A percentile compares a stretch with the other conserved stretches of the same genome.
Evolutionary conservation across 768 basidiomycete species (phyloP).

Genomic region (Pleurotus salmoneostramineus): DNA sequence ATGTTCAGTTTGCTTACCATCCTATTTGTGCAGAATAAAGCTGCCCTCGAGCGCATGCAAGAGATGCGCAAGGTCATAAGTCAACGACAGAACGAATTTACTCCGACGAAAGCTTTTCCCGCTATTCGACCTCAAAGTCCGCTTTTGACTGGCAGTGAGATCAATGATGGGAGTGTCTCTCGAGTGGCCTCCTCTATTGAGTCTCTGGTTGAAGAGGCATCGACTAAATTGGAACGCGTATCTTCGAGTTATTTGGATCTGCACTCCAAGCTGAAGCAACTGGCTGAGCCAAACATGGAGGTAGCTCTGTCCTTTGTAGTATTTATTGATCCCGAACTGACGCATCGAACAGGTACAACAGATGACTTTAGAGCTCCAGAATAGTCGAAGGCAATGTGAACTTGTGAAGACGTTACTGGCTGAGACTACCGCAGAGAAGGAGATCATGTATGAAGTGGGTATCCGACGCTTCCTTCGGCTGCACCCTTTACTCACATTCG

Average conservation of each 20-base stretch:
- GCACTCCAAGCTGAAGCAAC: conserved; percentile 41
- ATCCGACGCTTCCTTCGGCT: background rate
- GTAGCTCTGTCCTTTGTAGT: conserved; percentile 28
- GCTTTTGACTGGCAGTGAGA: background rate
- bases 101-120: conserved; percentile 38
- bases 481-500: background rate
- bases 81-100: conserved; percentile 50
- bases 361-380: conserved; percentile 60
- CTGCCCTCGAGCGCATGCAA: conserved; percentile 74
- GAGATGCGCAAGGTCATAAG: conserved; percentile 79
- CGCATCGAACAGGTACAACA: conserved; percentile 49
- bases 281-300: conserved; percentile 53
- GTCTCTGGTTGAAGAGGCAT: conserved; percentile 51
- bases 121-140: conserved; percentile 17
- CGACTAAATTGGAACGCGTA: conserved; percentile 49
- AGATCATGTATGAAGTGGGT: conserved; percentile 88
- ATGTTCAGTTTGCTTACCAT: no score
- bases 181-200: conserved; percentile 42
- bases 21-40: conserved; percentile 50
- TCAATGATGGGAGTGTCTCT: background rate
- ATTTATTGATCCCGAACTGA: background rate
- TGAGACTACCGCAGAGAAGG: conserved; percentile 82
- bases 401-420: conserved; percentile 73
- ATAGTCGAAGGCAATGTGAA: conserved; percentile 69
- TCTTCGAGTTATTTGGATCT: conserved; percentile 53